A percentile compares a stretch with the other conserved stretches of the same genome.
Evolutionary conservation across 2,329 filamentous ascomycete species (phyloP).

Genomic region (Trichoderma koningiopsis): DNA sequence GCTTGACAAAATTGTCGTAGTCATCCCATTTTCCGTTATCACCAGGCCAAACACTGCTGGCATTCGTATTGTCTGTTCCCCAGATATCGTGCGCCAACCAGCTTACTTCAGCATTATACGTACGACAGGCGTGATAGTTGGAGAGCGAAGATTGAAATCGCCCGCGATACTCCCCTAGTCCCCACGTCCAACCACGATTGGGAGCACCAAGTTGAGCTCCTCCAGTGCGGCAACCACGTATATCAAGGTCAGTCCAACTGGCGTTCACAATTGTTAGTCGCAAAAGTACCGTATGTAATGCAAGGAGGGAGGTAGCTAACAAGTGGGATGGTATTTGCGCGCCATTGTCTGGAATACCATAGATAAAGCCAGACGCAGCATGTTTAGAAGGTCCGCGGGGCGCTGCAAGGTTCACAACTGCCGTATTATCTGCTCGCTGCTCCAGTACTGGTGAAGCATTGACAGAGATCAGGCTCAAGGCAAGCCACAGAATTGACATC

Average conservation of each 20-base stretch:
- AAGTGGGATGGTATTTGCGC: slow-evolving; percentile 20
- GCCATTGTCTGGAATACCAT: slow-evolving; percentile 19
- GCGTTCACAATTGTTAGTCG: background rate
- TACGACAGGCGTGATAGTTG: background rate
- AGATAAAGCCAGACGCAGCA: slow-evolving; percentile 22
- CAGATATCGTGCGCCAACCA: background rate
- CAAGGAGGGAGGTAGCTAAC: background rate
- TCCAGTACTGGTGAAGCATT: background rate
- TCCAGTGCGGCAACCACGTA: background rate
- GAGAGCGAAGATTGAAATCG: background rate
- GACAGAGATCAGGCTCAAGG: background rate
- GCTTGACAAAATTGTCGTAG: background rate
- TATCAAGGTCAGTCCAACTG: background rate
- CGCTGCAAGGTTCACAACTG: slow-evolving; percentile 11
- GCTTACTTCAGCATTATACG: background rate
- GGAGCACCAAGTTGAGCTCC: background rate
- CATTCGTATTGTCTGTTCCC: background rate
- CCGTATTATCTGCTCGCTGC: background rate
- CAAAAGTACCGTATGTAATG: background rate
- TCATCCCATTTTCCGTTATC: background rate
- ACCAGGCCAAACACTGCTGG: background rate
- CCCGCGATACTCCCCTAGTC: background rate
- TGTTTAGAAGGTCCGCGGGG: slow-evolving; percentile 16
- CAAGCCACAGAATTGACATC: background rate
- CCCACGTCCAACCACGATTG: background rate